These are phyloP conservation scores for Sugiyamaella qingdaonensis DNA, from an alignment of 805 yeast species.

Conservation along the genomic window DNA sequence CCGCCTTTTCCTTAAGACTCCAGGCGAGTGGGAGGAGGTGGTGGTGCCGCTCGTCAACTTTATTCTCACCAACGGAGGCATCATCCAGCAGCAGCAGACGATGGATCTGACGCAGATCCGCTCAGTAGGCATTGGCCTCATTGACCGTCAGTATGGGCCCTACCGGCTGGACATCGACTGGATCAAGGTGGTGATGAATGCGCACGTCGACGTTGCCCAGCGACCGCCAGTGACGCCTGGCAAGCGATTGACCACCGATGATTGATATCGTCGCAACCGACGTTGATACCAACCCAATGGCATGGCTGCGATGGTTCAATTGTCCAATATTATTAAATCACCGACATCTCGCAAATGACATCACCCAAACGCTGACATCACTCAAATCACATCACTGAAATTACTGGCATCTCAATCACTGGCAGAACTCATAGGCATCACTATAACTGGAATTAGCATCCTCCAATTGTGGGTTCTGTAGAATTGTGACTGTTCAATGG, in stretches of 20 bases:
- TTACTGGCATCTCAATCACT: too few species aligned
- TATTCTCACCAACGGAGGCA: slow-evolving; percentile 81
- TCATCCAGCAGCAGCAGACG: slow-evolving; percentile 50
- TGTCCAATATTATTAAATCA: too few species aligned
- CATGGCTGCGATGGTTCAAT: too few species aligned
- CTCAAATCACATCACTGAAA: too few species aligned
- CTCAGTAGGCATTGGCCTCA: slow-evolving; percentile 72
- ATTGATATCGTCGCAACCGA: slow-evolving; percentile 7
- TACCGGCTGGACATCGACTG: slow-evolving; percentile 65
- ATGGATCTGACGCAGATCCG: slow-evolving; percentile 62
- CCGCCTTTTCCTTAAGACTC: slow-evolving; percentile 62
- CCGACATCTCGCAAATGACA: too few species aligned
- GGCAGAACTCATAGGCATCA: too few species aligned
- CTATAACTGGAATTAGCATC: too few species aligned
- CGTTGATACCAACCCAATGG: too few species aligned
- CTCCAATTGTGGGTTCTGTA: too few species aligned
- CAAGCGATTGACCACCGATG: slow-evolving; percentile 23
- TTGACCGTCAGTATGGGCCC: slow-evolving; percentile 76
- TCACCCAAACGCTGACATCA: not conserved
- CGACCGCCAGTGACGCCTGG: slow-evolving; percentile 21
- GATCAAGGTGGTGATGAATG: slow-evolving; percentile 52
- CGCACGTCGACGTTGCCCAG: not conserved
- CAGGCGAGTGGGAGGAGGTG: slow-evolving; percentile 81
- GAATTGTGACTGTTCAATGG: too few species aligned
- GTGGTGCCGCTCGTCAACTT: slow-evolving; percentile 73